phyloP scores from a whole-genome alignment of 1,284 basidiomycete genomes.

The Fomitopsis palustris region DNA sequence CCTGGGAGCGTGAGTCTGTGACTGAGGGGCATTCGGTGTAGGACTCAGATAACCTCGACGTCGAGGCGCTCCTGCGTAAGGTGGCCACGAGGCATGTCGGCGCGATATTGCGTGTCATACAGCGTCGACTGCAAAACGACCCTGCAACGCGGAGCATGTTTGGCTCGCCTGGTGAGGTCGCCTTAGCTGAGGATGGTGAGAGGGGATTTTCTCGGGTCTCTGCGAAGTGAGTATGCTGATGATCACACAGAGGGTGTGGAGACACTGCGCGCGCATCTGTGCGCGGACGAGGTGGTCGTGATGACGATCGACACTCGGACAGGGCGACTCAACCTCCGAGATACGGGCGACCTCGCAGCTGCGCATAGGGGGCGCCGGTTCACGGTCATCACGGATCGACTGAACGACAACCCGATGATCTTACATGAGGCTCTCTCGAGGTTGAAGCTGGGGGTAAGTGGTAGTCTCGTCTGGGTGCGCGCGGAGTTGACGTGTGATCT shows the following conservation, averaged over 20 bases:
- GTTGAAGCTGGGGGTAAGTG: conserved; percentile 54
- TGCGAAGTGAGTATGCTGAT: background rate
- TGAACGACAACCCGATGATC: conserved; percentile 62
- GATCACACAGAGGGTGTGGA: conserved; percentile 41
- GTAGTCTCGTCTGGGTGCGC: conserved; percentile 2
- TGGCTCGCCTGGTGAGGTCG: conserved; percentile 53
- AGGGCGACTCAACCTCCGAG: conserved; percentile 64
- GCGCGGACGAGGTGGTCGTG: conserved; percentile 68
- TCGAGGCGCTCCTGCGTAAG: conserved; percentile 57
- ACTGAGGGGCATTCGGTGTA: conserved; percentile 23
- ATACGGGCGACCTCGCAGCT: conserved; percentile 73
- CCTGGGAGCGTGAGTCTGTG: background rate
- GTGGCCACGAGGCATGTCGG: conserved; percentile 61
- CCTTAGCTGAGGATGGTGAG: conserved; percentile 51
- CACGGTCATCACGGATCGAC: conserved; percentile 44
- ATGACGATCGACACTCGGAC: conserved; percentile 72
- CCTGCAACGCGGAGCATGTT: conserved; percentile 49
- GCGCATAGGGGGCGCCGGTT: conserved; percentile 66
- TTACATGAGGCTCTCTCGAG: conserved; percentile 49
- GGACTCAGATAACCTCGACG: conserved; percentile 67
- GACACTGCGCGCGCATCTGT: conserved; percentile 62
- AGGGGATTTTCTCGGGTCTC: background rate
- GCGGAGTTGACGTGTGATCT: background rate
- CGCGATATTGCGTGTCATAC: conserved; percentile 53
- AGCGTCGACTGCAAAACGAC: conserved; percentile 48